Evolutionary conservation across 805 yeast species (phyloP).

Genomic region (Danielozyma ontarioensis): DNA sequence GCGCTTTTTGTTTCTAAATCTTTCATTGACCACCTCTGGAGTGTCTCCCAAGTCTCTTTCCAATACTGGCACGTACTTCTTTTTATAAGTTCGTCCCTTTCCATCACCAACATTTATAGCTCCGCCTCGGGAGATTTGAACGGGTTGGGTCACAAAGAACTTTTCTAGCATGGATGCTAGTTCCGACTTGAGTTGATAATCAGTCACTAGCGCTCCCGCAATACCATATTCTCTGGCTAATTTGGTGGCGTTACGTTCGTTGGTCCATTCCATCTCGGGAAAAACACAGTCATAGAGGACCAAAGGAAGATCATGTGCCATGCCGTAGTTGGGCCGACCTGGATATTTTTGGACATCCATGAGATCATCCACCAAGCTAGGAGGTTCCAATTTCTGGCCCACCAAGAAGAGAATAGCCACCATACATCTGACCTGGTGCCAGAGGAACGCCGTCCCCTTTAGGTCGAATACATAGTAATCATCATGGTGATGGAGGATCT

Average conservation of each 20-base stretch:
- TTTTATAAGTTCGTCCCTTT: constrained; percentile 52
- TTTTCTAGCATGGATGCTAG: constrained; percentile 48
- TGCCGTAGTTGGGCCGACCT: constrained; percentile 71
- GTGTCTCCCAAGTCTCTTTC: constrained; percentile 57
- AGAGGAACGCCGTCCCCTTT: constrained; percentile 83
- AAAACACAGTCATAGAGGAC: constrained; percentile 82
- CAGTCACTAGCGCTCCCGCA: constrained; percentile 49
- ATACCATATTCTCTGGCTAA: constrained; percentile 36
- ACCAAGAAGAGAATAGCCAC: constrained; percentile 74
- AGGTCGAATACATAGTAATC: constrained; percentile 68
- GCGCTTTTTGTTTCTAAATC: constrained; percentile 45
- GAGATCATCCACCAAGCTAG: constrained; percentile 51
- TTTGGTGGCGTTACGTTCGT: constrained; percentile 21
- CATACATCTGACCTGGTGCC: constrained; percentile 99
- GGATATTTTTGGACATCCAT: constrained; percentile 55
- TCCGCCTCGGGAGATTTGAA: constrained; percentile 14
- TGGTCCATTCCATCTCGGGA: constrained; percentile 66
- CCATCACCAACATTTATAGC: constrained; percentile 75
- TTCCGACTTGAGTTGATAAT: constrained; percentile 51
- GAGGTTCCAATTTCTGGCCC: constrained; percentile 71
- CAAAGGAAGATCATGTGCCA: constrained; percentile 88
- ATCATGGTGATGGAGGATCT: constrained; percentile 37
- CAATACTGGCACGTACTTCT: constrained; percentile 51
- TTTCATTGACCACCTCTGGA: constrained; percentile 64
- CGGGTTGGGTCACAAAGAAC: constrained; percentile 7